Percentiles rank a stretch among this genome's conserved stretches.
phyloP scores from a whole-genome alignment of 306 rosid species.

The Cicer judaicum region DNA sequence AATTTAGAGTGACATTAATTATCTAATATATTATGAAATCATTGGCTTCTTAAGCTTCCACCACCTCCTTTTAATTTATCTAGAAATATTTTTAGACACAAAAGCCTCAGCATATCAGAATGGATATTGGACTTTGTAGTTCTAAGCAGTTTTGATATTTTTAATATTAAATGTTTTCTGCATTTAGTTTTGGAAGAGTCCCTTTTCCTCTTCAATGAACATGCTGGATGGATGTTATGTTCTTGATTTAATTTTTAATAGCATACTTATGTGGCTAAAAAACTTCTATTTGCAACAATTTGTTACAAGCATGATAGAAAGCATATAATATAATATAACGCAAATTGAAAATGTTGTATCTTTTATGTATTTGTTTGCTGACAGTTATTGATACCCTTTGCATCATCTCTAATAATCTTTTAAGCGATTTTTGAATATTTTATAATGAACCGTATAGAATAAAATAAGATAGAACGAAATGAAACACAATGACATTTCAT shows the following conservation, averaged over 20 bases:
- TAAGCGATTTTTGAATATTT: neutral
- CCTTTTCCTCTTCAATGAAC: conserved; percentile 26
- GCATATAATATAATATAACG: neutral
- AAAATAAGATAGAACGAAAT: neutral
- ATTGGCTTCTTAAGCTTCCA: neutral
- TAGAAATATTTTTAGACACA: conserved; percentile 38
- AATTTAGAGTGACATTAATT: conserved; percentile 32
- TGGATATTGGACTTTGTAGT: conserved; percentile 29
- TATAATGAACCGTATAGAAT: neutral
- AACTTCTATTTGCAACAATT: neutral
- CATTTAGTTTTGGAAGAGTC: conserved; percentile 13
- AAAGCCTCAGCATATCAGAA: conserved; percentile 28
- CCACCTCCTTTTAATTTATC: conserved; percentile 1
- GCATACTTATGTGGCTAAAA: neutral
- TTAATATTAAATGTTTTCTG: conserved; percentile 15
- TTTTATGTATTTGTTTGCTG: neutral
- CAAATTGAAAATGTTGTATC: neutral
- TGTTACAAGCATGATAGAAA: neutral
- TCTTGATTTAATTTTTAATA: neutral
- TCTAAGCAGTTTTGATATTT: conserved; percentile 42
- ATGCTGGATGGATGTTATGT: conserved; percentile 4
- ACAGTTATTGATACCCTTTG: neutral
- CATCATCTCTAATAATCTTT: neutral
- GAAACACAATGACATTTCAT: neutral
- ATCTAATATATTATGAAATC: conserved; percentile 32